Evolutionary conservation across 176 grass and related monocot genomes (phyloP).

Genomic region (Coix lacrymajobi): DNA sequence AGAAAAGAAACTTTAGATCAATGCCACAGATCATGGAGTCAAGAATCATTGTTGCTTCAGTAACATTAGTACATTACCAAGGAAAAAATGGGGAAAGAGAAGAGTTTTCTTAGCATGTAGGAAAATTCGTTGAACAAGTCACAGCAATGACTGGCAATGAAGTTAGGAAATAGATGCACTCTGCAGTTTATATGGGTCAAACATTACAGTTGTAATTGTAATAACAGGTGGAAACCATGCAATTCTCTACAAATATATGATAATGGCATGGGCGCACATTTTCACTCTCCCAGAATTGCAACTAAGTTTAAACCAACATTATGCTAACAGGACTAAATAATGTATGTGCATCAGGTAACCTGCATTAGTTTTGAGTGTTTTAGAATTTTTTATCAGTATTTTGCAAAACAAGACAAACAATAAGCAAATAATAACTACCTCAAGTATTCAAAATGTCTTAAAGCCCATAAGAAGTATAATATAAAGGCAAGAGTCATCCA

Average conservation of each 20-base stretch:
- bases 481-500: neutral
- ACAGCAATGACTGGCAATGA: neutral
- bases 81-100: neutral
- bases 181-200: neutral
- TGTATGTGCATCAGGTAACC: neutral
- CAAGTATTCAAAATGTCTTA: constrained; percentile 9
- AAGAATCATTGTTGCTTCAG: neutral
- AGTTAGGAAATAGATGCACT: neutral
- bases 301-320: neutral
- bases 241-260: neutral
- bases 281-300: neutral
- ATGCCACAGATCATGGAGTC: constrained; percentile 12
- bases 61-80: constrained; percentile 12
- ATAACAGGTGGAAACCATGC: neutral
- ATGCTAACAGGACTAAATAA: neutral
- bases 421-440: neutral
- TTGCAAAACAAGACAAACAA: constrained; percentile 1
- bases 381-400: constrained; percentile 18
- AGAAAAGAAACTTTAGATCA: constrained; percentile 24
- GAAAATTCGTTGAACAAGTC: neutral
- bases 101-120: constrained; percentile 12
- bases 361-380: neutral
- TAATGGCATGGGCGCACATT: neutral
- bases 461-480: neutral
- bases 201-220: neutral